Evolutionary conservation across 2,329 filamentous ascomycete species (phyloP).

Genomic region (Capronia americana): DNA sequence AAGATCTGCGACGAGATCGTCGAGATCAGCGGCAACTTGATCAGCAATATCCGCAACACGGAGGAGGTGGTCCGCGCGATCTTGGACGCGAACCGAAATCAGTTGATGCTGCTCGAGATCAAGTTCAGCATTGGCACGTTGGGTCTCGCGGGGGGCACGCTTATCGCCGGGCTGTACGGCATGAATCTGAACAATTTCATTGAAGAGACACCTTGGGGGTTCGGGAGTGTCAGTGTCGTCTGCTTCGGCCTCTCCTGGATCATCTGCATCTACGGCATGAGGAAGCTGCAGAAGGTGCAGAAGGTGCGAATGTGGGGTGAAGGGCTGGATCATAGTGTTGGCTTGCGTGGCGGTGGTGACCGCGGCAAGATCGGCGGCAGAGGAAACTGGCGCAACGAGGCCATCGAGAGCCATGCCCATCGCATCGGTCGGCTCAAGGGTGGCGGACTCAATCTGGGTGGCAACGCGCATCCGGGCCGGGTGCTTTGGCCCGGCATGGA

Average conservation of each 20-base stretch:
- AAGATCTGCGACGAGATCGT: slow-evolving; percentile 98
- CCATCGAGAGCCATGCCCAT: slow-evolving; percentile 49
- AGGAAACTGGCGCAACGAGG: slow-evolving; percentile 52
- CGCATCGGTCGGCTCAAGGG: slow-evolving; percentile 48
- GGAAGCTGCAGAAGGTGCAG: slow-evolving; percentile 83
- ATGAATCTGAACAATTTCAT: slow-evolving; percentile 99
- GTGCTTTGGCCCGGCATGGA: slow-evolving; percentile 43
- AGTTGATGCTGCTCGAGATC: slow-evolving; percentile 94
- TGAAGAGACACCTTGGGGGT: slow-evolving; percentile 89
- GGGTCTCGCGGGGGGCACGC: slow-evolving; percentile 91
- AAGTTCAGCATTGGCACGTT: slow-evolving; percentile 96
- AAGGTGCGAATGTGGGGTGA: slow-evolving; percentile 84
- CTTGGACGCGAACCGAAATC: slow-evolving; percentile 95
- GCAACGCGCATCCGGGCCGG: slow-evolving; percentile 27
- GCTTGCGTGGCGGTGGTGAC: slow-evolving; percentile 7
- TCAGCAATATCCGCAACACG: slow-evolving; percentile 94
- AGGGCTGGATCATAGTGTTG: slow-evolving; percentile 45
- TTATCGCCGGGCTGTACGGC: slow-evolving; percentile 97
- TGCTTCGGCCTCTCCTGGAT: slow-evolving; percentile 76
- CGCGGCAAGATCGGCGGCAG: slow-evolving; percentile 25
- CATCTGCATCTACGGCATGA: slow-evolving; percentile 82
- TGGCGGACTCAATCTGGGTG: slow-evolving; percentile 19
- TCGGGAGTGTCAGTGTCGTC: slow-evolving; percentile 73
- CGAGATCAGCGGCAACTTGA: slow-evolving; percentile 89
- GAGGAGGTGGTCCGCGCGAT: slow-evolving; percentile 98